Conservation (phyloP, 2,329 filamentous ascomycete genomes). For the Hirsutella thompsonii region DNA sequence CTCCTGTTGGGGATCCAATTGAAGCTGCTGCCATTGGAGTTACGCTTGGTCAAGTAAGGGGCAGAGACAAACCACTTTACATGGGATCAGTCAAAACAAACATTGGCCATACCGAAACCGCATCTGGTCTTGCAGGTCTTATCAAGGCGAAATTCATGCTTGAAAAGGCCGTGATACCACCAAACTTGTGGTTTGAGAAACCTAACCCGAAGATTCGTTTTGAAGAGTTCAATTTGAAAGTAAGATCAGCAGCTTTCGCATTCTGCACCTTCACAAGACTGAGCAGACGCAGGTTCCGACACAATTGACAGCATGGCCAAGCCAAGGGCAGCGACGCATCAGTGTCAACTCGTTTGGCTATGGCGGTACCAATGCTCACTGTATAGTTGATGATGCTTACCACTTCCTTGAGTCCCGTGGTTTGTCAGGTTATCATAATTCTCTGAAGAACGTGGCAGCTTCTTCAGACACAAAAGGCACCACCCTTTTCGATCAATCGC, state of each 20-base stretch:
- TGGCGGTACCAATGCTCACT: slow-evolving; percentile 31
- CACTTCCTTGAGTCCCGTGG: background rate
- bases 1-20: slow-evolving; percentile 42
- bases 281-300: too few species aligned
- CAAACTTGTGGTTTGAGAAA: slow-evolving; percentile 35
- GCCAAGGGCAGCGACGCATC: slow-evolving; percentile 32
- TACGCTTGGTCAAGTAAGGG: slow-evolving; percentile 26
- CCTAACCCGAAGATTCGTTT: slow-evolving; percentile 35
- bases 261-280: too few species aligned
- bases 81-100: slow-evolving; percentile 38
- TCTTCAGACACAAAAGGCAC: too few species aligned
- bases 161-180: slow-evolving; percentile 34
- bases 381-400: slow-evolving; percentile 17
- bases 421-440: too few species aligned
- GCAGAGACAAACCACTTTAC: slow-evolving; percentile 25
- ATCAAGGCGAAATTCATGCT: slow-evolving; percentile 40
- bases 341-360: slow-evolving; percentile 37
- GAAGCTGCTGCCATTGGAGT: slow-evolving; percentile 35
- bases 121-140: slow-evolving; percentile 33
- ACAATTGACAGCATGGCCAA: slow-evolving; percentile 37
- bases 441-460: too few species aligned
- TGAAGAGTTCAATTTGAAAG: slow-evolving; percentile 34
- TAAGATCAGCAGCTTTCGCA: too few species aligned
- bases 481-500: too few species aligned
- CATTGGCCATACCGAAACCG: slow-evolving; percentile 37